Base-by-base conservation (phyloP, 345 rosid species). In the Populus simonii region DNA sequence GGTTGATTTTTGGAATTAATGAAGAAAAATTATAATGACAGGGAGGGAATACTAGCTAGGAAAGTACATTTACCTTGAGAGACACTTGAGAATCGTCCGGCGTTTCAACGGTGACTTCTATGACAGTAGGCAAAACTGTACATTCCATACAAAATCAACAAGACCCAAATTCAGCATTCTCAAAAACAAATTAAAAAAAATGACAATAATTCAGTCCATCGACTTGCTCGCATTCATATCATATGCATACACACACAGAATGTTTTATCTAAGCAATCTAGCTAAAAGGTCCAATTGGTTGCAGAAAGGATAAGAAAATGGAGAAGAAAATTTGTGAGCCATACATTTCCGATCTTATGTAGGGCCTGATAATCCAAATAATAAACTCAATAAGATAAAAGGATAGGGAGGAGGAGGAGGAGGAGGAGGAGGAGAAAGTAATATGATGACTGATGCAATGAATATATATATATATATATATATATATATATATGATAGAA, bases 71-170 rank as follows among this genome's bases (percentile, higher is more conserved):
- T 76, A 72, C 83, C 80, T 80, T 80, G 68, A 80, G 82, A 23
- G 81, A 74, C 29, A 82, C 79, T 7, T 74, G 84, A 11, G 81
- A 82, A 7, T 79, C 85, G 15, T 79, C 85, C 2, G 79, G 82
- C 27, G 77, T 82, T 59, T 82, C 85, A 8, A 75, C 76, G 33
- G 77, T 25, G 68, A 72, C 68, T 67, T 82, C 85, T 65, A 79
- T 7, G 41, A 82, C 82, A 1, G 82, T 38, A 12, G 85, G 85
- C 79, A 79, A 62, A 25, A 82, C 85, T 82, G 80, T 27, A 78
- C 22, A 71, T 59, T 57, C 0, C 49, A 75, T 18, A 16, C 65
- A 59, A 23, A 59, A 59, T 59, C 29, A 57, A n/a, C 62, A n/a
- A 57, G 62, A 57, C 27, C 62, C 62, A 9, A 1, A 59, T 4